These are phyloP conservation scores for Sugiyamaella grinbergsii DNA, from an alignment of 1,139 yeast species.

Conservation along the genomic window DNA sequence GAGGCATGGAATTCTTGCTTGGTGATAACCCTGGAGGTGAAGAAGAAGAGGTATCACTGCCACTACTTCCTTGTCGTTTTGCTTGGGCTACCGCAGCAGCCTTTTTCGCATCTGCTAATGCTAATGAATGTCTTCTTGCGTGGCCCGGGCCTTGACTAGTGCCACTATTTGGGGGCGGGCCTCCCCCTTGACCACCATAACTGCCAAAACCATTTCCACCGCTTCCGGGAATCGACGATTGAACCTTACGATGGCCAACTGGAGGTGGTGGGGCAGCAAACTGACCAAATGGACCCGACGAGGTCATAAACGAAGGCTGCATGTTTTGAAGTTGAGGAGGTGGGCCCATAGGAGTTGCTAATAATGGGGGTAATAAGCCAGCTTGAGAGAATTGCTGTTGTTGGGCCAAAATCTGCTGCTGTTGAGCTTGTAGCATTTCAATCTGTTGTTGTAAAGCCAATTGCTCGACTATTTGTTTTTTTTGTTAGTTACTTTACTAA, in stretches of 20 bases:
- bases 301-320: constrained; percentile 33
- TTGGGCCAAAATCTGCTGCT: constrained; percentile 74
- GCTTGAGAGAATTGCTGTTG: constrained; percentile 54
- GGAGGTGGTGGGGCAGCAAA: constrained; percentile 30
- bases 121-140: constrained; percentile 87
- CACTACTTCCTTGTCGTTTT: constrained; percentile 40
- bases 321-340: constrained; percentile 16
- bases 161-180: not conserved
- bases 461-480: constrained; percentile 65
- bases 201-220: constrained; percentile 19
- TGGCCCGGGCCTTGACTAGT: constrained; percentile 57
- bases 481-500: constrained; percentile 6
- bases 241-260: constrained; percentile 41
- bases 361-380: constrained; percentile 29
- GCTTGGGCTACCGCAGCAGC: constrained; percentile 94
- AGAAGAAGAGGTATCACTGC: not conserved
- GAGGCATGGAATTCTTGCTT: constrained; percentile 17
- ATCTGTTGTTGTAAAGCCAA: constrained; percentile 89
- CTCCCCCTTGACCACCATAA: constrained; percentile 7
- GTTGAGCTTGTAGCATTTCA: constrained; percentile 89
- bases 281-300: constrained; percentile 35
- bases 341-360: constrained; percentile 22
- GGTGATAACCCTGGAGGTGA: constrained; percentile 21
- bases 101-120: constrained; percentile 90
- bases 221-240: constrained; percentile 34